These are phyloP conservation scores for Claviceps digitariae DNA, from an alignment of 2,329 filamentous ascomycete species.

Conservation along the genomic window DNA sequence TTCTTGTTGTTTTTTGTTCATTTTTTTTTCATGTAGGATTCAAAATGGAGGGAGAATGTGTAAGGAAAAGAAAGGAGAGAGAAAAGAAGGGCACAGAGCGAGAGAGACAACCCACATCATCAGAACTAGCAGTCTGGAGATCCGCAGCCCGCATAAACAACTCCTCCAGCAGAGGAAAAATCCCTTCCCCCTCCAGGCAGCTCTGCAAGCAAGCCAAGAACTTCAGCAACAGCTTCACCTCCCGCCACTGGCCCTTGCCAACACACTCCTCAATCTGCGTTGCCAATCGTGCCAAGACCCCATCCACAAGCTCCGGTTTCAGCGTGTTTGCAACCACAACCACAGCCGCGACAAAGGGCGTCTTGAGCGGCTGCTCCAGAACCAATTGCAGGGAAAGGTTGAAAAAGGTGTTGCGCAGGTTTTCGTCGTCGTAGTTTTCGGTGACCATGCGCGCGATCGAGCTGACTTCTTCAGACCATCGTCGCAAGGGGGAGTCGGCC, in stretches of 20 bases:
- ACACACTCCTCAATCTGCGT: slow-evolving; percentile 53
- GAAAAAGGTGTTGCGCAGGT: slow-evolving; percentile 59
- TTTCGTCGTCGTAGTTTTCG: slow-evolving; percentile 76
- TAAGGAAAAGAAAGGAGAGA: no score
- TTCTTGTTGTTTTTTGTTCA: no score
- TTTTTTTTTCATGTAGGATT: no score
- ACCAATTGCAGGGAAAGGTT: slow-evolving; percentile 63
- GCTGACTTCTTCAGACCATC: slow-evolving; percentile 65
- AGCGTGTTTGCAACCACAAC: slow-evolving; percentile 66
- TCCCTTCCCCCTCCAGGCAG: slow-evolving; percentile 66
- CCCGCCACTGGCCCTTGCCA: slow-evolving; percentile 66
- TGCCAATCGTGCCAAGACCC: slow-evolving; percentile 53
- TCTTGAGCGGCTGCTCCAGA: slow-evolving; percentile 90
- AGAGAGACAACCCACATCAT: slow-evolving; percentile 54
- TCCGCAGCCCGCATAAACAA: slow-evolving; percentile 88
- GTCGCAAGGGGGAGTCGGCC: slow-evolving; percentile 67
- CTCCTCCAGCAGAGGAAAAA: slow-evolving; percentile 76
- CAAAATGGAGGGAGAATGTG: no score
- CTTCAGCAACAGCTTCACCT: slow-evolving; percentile 80
- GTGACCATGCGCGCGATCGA: slow-evolving; percentile 62
- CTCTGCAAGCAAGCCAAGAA: slow-evolving; percentile 79
- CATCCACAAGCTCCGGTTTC: slow-evolving; percentile 59
- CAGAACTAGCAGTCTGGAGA: slow-evolving; percentile 80
- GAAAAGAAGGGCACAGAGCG: neutral
- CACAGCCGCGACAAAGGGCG: slow-evolving; percentile 82